These are phyloP conservation scores for Entomortierella lignicola DNA, from an alignment of 192 early-diverging fungal species.

Conservation along the genomic window DNA sequence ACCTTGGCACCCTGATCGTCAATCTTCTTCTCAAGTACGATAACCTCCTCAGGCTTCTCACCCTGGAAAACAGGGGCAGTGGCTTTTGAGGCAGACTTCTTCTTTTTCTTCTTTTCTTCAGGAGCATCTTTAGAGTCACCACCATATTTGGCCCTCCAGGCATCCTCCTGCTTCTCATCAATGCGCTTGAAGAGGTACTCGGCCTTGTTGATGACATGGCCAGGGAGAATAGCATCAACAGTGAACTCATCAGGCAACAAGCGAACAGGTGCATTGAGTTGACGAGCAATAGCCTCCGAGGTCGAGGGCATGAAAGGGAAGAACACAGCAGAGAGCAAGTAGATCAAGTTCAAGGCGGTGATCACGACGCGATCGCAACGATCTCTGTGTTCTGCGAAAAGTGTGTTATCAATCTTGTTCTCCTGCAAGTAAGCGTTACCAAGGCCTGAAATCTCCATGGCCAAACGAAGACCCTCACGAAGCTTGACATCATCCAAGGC, in stretches of 20 bases:
- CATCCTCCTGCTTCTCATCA: slow-evolving; percentile 85
- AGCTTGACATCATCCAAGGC: slow-evolving; percentile 87
- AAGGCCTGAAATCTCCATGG: slow-evolving; percentile 94
- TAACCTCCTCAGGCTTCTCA: slow-evolving; percentile 59
- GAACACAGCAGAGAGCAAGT: slow-evolving; percentile 87
- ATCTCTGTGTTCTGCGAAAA: slow-evolving; percentile 81
- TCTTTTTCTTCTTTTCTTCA: slow-evolving; percentile 54
- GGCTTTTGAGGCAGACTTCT: slow-evolving; percentile 41
- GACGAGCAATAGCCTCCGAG: slow-evolving; percentile 78
- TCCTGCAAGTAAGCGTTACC: slow-evolving; percentile 98
- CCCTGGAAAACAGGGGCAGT: slow-evolving; percentile 55
- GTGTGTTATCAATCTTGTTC: slow-evolving; percentile 88
- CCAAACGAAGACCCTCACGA: slow-evolving; percentile 79
- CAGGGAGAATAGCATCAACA: slow-evolving; percentile 76
- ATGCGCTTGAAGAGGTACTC: slow-evolving; percentile 94
- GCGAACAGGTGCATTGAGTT: slow-evolving; percentile 87
- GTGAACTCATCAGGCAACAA: slow-evolving; percentile 81
- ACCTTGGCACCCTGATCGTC: slow-evolving; percentile 68
- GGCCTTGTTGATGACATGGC: slow-evolving; percentile 86
- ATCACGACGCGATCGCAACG: slow-evolving; percentile 91
- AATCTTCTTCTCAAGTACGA: slow-evolving; percentile 66
- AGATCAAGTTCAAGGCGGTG: slow-evolving; percentile 87
- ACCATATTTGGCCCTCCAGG: slow-evolving; percentile 83
- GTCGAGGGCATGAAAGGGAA: slow-evolving; percentile 95
- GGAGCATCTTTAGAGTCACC: slow-evolving; percentile 62